Conservation (phyloP, 805 yeast genomes). For the Pichia nanzhaoensis region DNA sequence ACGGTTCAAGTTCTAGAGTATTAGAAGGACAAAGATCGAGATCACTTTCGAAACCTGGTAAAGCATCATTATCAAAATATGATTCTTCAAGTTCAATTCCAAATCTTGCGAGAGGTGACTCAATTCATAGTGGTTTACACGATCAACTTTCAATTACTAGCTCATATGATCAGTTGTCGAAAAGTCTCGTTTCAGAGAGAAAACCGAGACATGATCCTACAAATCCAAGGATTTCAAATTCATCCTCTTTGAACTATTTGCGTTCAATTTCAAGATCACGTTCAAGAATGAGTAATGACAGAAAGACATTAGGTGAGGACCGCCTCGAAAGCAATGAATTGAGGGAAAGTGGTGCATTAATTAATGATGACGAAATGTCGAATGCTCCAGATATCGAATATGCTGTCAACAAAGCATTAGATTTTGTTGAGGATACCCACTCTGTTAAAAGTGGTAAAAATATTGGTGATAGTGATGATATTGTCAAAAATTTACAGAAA, state of each 20-base stretch:
- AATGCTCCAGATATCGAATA: conserved; percentile 43
- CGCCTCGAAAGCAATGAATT: conserved; percentile 33
- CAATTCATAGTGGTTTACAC: conserved; percentile 53
- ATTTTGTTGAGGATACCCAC: conserved; percentile 23
- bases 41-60: conserved; percentile 11
- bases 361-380: conserved; percentile 42
- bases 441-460: conserved; percentile 18
- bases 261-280: conserved; percentile 62
- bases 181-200: conserved; percentile 31
- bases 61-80: neutral
- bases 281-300: conserved; percentile 40
- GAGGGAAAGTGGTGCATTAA: conserved; percentile 51
- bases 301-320: conserved; percentile 27
- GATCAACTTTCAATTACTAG: conserved; percentile 26
- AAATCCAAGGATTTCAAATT: conserved; percentile 19
- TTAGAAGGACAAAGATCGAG: conserved; percentile 20
- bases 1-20: conserved; percentile 33
- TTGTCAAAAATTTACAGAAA: conserved; percentile 17
- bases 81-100: conserved; percentile 32
- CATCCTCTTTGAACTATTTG: conserved; percentile 46
- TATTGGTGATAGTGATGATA: conserved; percentile 13
- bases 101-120: conserved; percentile 72
- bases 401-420: conserved; percentile 43
- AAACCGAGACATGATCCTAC: conserved; percentile 33
- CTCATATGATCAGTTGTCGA: conserved; percentile 21